Conservation (phyloP, 1,284 basidiomycete genomes). For the Ganoderma leucocontextum region DNA sequence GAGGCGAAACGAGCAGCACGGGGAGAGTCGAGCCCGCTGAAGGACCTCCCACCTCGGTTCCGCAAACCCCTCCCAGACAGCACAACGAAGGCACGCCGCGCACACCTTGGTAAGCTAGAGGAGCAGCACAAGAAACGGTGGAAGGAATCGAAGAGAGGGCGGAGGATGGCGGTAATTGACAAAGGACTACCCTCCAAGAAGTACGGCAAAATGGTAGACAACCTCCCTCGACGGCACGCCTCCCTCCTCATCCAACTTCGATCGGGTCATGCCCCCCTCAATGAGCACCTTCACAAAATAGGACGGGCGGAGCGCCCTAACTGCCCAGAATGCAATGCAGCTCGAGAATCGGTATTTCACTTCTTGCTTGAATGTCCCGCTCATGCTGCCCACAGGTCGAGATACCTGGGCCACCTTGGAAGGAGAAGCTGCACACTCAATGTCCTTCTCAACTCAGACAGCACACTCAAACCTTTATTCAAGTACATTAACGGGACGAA, state of each 20-base stretch:
- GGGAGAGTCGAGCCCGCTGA: too few species aligned
- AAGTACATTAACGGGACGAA: too few species aligned
- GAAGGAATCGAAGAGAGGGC: neutral
- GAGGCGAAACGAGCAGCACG: conserved; percentile 32
- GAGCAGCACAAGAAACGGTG: conserved; percentile 14
- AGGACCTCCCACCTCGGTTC: too few species aligned
- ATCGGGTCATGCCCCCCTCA: conserved; percentile 40
- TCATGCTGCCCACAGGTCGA: conserved; percentile 3
- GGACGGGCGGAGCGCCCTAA: conserved; percentile 18
- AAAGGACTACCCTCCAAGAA: conserved; percentile 20
- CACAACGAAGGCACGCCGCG: too few species aligned
- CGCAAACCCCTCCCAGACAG: too few species aligned
- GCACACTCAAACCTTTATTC: too few species aligned
- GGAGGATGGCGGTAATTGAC: conserved; percentile 12
- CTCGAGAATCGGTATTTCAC: conserved; percentile 38
- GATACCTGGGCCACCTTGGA: conserved; percentile 12
- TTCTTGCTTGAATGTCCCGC: conserved; percentile 38
- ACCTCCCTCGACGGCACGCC: conserved; percentile 25
- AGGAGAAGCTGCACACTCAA: too few species aligned
- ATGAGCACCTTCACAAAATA: conserved; percentile 39
- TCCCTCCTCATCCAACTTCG: conserved; percentile 41
- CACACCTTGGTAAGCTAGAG: too few species aligned
- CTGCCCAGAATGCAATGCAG: conserved; percentile 37
- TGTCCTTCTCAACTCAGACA: too few species aligned
- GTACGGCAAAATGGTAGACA: conserved; percentile 2